phyloP scores from a whole-genome alignment of 192 early-diverging fungal genomes.

The Chytriomyces confervae region DNA sequence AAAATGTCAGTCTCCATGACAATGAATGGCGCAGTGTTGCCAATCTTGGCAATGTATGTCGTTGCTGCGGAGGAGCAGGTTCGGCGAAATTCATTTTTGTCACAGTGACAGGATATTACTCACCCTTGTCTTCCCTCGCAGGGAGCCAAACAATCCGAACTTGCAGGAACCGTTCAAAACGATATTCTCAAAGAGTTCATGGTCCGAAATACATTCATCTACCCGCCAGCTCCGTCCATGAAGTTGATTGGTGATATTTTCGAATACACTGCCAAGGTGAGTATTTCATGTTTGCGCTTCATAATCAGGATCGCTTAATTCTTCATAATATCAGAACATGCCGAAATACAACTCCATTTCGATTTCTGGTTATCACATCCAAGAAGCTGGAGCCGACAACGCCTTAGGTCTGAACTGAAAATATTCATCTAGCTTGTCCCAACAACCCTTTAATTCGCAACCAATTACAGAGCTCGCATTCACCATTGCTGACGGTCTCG shows the following conservation, averaged over 20 bases:
- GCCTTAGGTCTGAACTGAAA: constrained; percentile 52
- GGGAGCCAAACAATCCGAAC: constrained; percentile 77
- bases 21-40: constrained; percentile 93
- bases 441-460: neutral
- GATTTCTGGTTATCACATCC: constrained; percentile 92
- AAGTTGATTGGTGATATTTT: constrained; percentile 91
- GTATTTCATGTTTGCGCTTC: constrained; percentile 7
- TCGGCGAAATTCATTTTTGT: neutral
- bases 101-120: neutral
- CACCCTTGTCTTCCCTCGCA: neutral
- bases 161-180: constrained; percentile 89
- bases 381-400: constrained; percentile 88
- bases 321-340: constrained; percentile 65
- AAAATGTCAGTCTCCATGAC: constrained; percentile 94
- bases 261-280: constrained; percentile 76
- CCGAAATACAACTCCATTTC: constrained; percentile 95
- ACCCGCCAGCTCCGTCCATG: constrained; percentile 91
- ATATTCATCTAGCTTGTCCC: neutral
- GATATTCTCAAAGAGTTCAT: constrained; percentile 94
- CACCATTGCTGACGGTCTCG: constrained; percentile 87
- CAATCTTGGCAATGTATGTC: constrained; percentile 89
- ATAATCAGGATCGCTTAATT: neutral
- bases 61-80: constrained; percentile 85
- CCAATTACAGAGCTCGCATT: constrained; percentile 76
- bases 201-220: constrained; percentile 94